Evolutionary conservation across 78 protist species (phyloP).

Genomic region (Planoprotostelium fungivorum): DNA sequence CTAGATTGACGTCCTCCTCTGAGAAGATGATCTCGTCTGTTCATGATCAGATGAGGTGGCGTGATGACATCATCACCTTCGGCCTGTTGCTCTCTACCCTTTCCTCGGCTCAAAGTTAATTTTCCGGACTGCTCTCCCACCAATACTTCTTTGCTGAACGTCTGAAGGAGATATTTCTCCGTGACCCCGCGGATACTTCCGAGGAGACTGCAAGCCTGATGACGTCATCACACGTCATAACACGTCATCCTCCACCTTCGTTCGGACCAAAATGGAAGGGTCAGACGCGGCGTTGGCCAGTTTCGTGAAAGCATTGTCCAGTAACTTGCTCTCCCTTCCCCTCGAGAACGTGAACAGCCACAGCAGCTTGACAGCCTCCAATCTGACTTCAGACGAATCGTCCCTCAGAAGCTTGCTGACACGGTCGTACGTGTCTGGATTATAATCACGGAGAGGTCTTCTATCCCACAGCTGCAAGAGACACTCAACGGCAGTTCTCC

Average conservation of each 20-base stretch:
- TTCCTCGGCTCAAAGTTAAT: conserved; percentile 42
- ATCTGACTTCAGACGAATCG: conserved; percentile 38
- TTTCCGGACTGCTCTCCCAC: conserved; percentile 24
- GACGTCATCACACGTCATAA: neutral
- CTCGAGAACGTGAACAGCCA: conserved; percentile 28
- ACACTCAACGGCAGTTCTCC: conserved; percentile 13
- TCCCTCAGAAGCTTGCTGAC: conserved; percentile 16
- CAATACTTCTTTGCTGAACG: conserved; percentile 50
- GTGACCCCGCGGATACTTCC: conserved; percentile 54
- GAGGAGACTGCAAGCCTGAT: conserved; percentile 42
- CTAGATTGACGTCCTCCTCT: conserved; percentile 35
- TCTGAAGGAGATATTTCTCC: conserved; percentile 38
- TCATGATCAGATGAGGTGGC: too few relatives aligned
- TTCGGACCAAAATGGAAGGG: conserved; percentile 39
- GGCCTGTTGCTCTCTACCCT: conserved; percentile 8
- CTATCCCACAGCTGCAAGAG: conserved; percentile 22
- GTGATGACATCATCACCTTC: conserved; percentile 16
- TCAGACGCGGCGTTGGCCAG: conserved; percentile 58
- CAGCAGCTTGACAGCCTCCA: conserved; percentile 47
- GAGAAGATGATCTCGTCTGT: conserved; percentile 24
- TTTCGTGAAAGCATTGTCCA: conserved; percentile 60
- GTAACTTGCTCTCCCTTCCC: conserved; percentile 19
- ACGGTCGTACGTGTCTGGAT: conserved; percentile 8
- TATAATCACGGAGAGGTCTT: neutral
- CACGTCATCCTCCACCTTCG: neutral